Evolutionary conservation across 2,329 filamentous ascomycete genomes (phyloP), one percentile per base, ranked within the genome.

Genomic region (Trichoderma sp.): DNA sequence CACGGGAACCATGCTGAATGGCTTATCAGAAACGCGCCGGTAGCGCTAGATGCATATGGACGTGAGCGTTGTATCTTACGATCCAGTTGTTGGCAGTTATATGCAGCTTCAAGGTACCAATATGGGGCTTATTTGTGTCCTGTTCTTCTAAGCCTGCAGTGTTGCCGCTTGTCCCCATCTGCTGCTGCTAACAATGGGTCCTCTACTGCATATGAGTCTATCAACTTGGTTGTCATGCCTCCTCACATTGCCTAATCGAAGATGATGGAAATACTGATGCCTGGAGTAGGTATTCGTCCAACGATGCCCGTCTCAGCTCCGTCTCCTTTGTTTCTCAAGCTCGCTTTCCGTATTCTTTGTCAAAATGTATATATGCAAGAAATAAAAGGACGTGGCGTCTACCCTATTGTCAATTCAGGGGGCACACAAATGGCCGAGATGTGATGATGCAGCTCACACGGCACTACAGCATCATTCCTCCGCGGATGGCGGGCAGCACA

Each of bases 381-480:
- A 11, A 21, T 30, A 51, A 59, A 37, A 26, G 3, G 28, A 51
- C 64, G 54, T 39, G 51, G 28, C 18, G 18, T 58, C 52, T 34
- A 66, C 28, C 54, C 64, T 28, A 66, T 28, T 51, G 51, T 13
- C 64, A 16, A 28, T 51, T 66, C 64, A 66, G 64, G 64, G 63
- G 21, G 39, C 13, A 28, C 26, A 26, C 26, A 21, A 49, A 51
- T 37, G 39, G 54, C 39, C 28, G 51, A 26, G 30, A 39, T 14
- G 51, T 39, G 64, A 66, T 59, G 28, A 66, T 59, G 28, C 54
- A 66, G 37, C 46, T 59, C 54, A 43, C 64, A 59, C 52, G 64
- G 64, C 54, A 59, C 14, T 16, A 59, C 10, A 59, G 24, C 26
- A 37, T 21, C 46, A 59, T 16, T 49, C 43, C n/a, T 49, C n/a